Base-by-base conservation (phyloP, 1,284 basidiomycete species). In the Pyrrhoderma lamaoense region DNA sequence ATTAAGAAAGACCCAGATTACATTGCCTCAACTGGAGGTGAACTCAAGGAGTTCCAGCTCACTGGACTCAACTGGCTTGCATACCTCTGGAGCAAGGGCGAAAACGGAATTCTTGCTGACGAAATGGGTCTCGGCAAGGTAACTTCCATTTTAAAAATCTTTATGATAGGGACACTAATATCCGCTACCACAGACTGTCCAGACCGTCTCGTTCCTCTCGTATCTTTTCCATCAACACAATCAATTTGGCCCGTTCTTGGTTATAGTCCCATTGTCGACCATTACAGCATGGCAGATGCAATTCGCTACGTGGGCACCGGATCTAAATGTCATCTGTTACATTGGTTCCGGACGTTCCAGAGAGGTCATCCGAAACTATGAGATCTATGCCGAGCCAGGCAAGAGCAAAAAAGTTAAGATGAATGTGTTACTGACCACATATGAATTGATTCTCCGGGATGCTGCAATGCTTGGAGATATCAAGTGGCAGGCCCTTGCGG, bases 101-200 rank as follows among this genome's bases (percentile, higher is more conserved):
- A 96, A 61, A 98, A 98, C 63, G 96, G 96, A 27, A 98, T 99
- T 59, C 74, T 99, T 25, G 96, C 96, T 1, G 96, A 99, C 64
- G 96, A 99, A 77, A 99, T 99, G 96, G 96, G 96, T 66, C 85
- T 99, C 16, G 96, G 96, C 49, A 99, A 99, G 79, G 87, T 86
- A 53, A 46, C 31, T 34, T 45, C 16, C 45, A 19, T 19, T 50
- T 65, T 39, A 65, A 43, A 3, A 8, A 39, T 55, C 35, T 35
- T 5, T 13, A 14, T 35, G 21, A 31, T 35, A 11, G 35, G 9
- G 35, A 18, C n/a, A 14, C 38, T 22, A 40, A 40, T 40, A 18
- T 5, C 11, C 11, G 11, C 49, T n/a, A 35, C 42, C 47, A 3
- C 57, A 89, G 85, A 89, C 95, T 4, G 94, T 99, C 8, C 96